Evolutionary conservation across 495 filamentous ascomycete genomes (phyloP), one percentile per base, ranked within the genome.

Genomic region (Zalerion maritima): DNA sequence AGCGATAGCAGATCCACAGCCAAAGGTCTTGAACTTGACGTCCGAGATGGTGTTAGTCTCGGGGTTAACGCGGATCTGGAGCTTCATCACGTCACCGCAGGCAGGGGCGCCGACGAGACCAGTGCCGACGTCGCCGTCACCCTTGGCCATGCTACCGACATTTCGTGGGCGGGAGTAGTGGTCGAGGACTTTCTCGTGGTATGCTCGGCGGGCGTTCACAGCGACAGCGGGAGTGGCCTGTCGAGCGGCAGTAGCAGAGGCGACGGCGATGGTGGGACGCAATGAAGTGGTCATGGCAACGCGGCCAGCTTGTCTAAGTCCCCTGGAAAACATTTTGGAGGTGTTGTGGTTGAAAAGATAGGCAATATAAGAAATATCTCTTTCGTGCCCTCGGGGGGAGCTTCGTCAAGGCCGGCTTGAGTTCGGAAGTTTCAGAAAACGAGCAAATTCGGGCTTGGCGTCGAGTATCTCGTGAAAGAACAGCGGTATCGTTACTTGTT

Each of bases 21-120:
- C 91, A 50, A 99, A 99, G 0, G 91, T 96, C 73, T 99, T 92
- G 69, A 91, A 93, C 52, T 86, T 84, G 42, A 93, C 85, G 37
- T 99, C 91, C 37, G 70, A 72, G 54, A 99, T 99, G 32, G 74
- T 84, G 46, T 91, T 77, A 50, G 74, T 79, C 21, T 75, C 67
- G 28, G 81, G 81, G 58, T 96, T 83, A 42, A 99, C 91, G 32
- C 82, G 78, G 57, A 99, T 99, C 62, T 99, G 86, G 23, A 99
- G 73, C 54, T 93, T 93, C 81, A 99, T 99, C 40, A 96, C 87
- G 56, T 96, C 87, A 55, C 89, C 87, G 51, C 80, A 72, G 23
- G 41, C 42, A 23, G 41, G 62, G n/a, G 89, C 89, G 31, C 89
- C 89, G 26, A 97, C 91, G 24, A 99, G 76, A 4, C 91, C 91